A percentile compares a stretch with the other conserved stretches of the same genome.
Conservation (phyloP, 805 yeast species). For the Maudiozyma barnettii region DNA sequence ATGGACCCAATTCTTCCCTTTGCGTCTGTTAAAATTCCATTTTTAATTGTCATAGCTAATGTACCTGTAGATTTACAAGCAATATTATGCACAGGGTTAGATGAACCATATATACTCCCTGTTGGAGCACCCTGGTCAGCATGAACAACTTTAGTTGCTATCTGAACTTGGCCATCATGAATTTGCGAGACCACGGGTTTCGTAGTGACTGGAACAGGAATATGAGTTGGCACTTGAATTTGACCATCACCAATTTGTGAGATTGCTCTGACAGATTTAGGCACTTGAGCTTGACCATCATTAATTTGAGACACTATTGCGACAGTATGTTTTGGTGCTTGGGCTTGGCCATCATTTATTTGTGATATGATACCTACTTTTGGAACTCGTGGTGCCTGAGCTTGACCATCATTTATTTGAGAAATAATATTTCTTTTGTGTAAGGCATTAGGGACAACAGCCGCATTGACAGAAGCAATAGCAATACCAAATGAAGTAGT, state of each 20-base stretch:
- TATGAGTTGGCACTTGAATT: conserved; percentile 29
- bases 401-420: not conserved
- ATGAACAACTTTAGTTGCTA: conserved; percentile 22
- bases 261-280: conserved; percentile 28
- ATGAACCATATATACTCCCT: conserved; percentile 40
- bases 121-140: conserved; percentile 29
- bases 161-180: conserved; percentile 30
- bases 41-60: conserved; percentile 44
- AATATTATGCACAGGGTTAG: conserved; percentile 24
- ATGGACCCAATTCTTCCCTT: conserved; percentile 66
- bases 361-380: conserved; percentile 30
- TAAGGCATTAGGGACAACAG: conserved; percentile 8
- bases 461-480: conserved; percentile 28
- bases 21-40: conserved; percentile 44
- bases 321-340: conserved; percentile 14
- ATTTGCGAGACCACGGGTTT: conserved; percentile 33
- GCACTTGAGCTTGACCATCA: conserved; percentile 22
- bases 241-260: conserved; percentile 25
- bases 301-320: conserved; percentile 31
- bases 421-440: not conserved
- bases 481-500: conserved; percentile 56
- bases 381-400: conserved; percentile 7
- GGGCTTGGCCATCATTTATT: conserved; percentile 6
- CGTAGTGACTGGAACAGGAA: conserved; percentile 27
- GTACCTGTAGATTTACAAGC: conserved; percentile 42